A percentile compares a stretch with the other conserved stretches of the same genome.
phyloP scores from a whole-genome alignment of 176 grass and related monocot species.

The Pharus latifolius region DNA sequence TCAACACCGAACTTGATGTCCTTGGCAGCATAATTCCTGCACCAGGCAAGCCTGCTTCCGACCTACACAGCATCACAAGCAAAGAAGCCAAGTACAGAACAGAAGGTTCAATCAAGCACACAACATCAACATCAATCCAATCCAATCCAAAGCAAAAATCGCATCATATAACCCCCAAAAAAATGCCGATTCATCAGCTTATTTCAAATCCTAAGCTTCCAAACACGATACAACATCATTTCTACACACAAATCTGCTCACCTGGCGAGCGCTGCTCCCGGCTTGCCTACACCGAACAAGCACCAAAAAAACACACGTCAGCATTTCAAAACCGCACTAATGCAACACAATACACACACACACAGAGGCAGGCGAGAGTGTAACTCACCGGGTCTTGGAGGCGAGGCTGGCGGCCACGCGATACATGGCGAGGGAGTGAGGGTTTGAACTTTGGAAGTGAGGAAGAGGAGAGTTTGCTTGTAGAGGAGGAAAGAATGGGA shows the following conservation, averaged over 20 bases:
- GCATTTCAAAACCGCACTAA: constrained; percentile 3
- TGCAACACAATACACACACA: background rate
- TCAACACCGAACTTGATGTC: constrained; percentile 98
- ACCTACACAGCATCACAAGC: constrained; percentile 31
- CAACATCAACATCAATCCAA: background rate
- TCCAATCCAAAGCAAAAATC: background rate
- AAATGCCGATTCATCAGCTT: background rate
- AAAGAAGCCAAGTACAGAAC: background rate
- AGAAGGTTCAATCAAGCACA: background rate
- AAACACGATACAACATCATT: background rate
- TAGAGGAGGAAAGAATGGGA: background rate
- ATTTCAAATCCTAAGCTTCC: background rate
- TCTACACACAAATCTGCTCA: background rate
- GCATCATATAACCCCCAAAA: background rate
- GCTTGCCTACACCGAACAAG: constrained; percentile 41
- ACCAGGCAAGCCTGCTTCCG: constrained; percentile 78
- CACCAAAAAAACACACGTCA: constrained; percentile 17
- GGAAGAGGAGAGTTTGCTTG: background rate
- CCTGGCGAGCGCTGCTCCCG: constrained; percentile 41
- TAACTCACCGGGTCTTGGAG: constrained; percentile 54
- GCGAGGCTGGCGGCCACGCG: constrained; percentile 50
- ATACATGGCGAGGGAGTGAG: constrained; percentile 36
- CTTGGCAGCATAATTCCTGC: constrained; percentile 92
- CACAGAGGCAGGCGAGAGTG: too few species aligned
- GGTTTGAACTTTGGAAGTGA: background rate